Conservation (phyloP, 2,329 filamentous ascomycete genomes). For the Fusarium sp. region DNA sequence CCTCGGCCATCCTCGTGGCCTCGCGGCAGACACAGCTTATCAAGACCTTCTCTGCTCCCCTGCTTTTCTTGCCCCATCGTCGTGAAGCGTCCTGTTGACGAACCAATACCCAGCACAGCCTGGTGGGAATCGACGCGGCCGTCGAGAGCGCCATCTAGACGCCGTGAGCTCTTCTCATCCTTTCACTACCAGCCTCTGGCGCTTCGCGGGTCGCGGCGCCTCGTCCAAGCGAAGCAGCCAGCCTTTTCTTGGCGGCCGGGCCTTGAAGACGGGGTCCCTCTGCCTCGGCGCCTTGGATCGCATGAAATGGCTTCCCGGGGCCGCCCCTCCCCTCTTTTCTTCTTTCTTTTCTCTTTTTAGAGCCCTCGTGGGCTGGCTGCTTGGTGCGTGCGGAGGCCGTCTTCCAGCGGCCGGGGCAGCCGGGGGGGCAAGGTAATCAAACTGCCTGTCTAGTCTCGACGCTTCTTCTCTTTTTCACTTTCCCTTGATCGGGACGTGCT, state of each 20-base stretch:
- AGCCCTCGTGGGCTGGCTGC: slow-evolving; percentile 20
- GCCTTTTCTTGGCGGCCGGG: not conserved
- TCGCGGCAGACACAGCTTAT: slow-evolving; percentile 25
- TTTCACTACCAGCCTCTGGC: slow-evolving; percentile 4
- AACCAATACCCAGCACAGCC: not conserved
- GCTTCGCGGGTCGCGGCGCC: slow-evolving; percentile 24
- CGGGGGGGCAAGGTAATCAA: slow-evolving; percentile 39
- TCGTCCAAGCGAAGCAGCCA: slow-evolving; percentile 15
- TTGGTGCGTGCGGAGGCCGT: slow-evolving; percentile 42
- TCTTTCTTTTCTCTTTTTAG: slow-evolving; percentile 24
- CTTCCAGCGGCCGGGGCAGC: slow-evolving; percentile 35
- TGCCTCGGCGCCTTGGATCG: slow-evolving; percentile 36
- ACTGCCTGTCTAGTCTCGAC: slow-evolving; percentile 37
- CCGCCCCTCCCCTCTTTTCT: slow-evolving; percentile 34
- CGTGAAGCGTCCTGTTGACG: slow-evolving; percentile 10
- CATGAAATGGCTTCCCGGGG: slow-evolving; percentile 40
- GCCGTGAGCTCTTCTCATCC: not conserved
- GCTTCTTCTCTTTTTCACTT: slow-evolving; percentile 23
- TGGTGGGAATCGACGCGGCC: slow-evolving; percentile 4
- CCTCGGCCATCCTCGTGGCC: slow-evolving; percentile 23
- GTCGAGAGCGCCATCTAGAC: not conserved
- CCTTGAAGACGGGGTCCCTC: slow-evolving; percentile 8
- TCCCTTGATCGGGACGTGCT: slow-evolving; percentile 35
- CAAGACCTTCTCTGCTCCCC: not conserved
- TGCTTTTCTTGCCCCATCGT: not conserved